These are phyloP conservation scores for Globisporangium barbulae DNA, from an alignment of 352 stramenopile species.

Conservation along the genomic window DNA sequence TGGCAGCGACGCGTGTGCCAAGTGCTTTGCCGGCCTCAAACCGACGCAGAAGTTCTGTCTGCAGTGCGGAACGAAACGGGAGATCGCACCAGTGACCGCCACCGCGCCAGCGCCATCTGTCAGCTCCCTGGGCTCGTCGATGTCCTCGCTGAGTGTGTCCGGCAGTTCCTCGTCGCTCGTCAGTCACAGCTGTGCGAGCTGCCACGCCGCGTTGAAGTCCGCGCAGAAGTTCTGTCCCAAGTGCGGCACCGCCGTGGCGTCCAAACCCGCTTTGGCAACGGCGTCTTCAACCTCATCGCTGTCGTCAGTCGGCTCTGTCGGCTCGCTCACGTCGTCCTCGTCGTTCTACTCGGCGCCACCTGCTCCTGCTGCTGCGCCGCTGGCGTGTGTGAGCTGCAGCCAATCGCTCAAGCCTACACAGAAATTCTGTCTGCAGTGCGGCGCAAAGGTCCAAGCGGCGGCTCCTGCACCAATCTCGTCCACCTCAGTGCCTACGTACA, in stretches of 20 bases:
- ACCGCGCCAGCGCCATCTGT: neutral
- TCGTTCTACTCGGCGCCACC: slow-evolving; percentile 10
- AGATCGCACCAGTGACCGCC: neutral
- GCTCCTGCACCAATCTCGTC: slow-evolving; percentile 3
- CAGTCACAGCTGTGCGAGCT: slow-evolving; percentile 36
- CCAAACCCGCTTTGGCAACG: slow-evolving; percentile 8
- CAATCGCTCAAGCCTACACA: slow-evolving; percentile 52
- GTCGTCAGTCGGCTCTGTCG: slow-evolving; percentile 25
- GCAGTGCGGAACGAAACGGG: slow-evolving; percentile 53
- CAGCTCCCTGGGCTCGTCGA: slow-evolving; percentile 4
- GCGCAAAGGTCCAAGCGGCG: slow-evolving; percentile 41
- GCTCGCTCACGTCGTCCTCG: slow-evolving; percentile 17
- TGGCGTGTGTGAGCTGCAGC: slow-evolving; percentile 42
- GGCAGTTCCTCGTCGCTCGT: slow-evolving; percentile 26
- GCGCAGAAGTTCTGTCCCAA: slow-evolving; percentile 82
- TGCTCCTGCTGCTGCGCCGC: slow-evolving; percentile 9
- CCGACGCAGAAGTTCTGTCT: slow-evolving; percentile 67
- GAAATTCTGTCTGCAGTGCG: slow-evolving; percentile 81
- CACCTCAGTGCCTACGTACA: slow-evolving; percentile 5
- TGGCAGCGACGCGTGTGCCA: slow-evolving; percentile 5
- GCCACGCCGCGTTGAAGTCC: slow-evolving; percentile 45
- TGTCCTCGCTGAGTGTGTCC: slow-evolving; percentile 18
- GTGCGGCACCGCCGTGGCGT: slow-evolving; percentile 41
- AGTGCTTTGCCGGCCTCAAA: slow-evolving; percentile 20
- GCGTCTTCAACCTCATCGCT: slow-evolving; percentile 29